Conservation (phyloP, 495 filamentous ascomycete species). For the Xylaria venustula region DNA sequence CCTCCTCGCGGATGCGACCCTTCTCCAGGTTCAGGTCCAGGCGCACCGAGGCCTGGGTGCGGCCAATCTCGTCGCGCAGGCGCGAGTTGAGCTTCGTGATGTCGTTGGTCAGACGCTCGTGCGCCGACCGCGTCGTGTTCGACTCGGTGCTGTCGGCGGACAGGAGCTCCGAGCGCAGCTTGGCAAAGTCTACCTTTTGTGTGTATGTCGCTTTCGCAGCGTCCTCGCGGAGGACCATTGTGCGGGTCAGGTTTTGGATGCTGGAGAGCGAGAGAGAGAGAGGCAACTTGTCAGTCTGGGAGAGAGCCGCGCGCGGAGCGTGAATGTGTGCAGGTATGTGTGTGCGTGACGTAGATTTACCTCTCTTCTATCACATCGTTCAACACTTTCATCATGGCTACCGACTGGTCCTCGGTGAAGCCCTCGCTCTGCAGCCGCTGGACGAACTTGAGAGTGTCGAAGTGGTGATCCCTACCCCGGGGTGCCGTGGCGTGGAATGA, state of each 20-base stretch:
- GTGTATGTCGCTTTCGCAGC: slow-evolving; percentile 87
- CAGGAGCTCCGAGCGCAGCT: slow-evolving; percentile 90
- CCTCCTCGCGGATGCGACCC: slow-evolving; percentile 93
- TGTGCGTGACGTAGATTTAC: slow-evolving; percentile 30
- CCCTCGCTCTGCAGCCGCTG: slow-evolving; percentile 86
- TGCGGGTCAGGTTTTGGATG: slow-evolving; percentile 96
- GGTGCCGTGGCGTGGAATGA: slow-evolving; percentile 70
- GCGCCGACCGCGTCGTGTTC: slow-evolving; percentile 79
- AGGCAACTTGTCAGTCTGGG: slow-evolving; percentile 5
- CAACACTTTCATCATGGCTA: slow-evolving; percentile 95
- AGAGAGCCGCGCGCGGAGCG: neutral
- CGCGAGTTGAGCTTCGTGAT: slow-evolving; percentile 87
- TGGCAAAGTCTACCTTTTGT: slow-evolving; percentile 99
- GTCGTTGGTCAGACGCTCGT: slow-evolving; percentile 92
- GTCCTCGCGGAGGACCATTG: slow-evolving; percentile 97
- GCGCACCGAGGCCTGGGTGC: slow-evolving; percentile 87
- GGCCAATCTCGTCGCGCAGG: slow-evolving; percentile 87
- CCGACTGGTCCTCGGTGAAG: slow-evolving; percentile 91
- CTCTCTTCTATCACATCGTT: slow-evolving; percentile 97
- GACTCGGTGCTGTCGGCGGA: slow-evolving; percentile 88
- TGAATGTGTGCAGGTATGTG: neutral
- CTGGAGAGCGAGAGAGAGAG: slow-evolving; percentile 38
- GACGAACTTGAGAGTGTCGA: slow-evolving; percentile 97
- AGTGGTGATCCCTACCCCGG: slow-evolving; percentile 80
- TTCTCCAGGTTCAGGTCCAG: slow-evolving; percentile 96